Percentiles rank a stretch among this genome's conserved stretches.
Conservation (phyloP, 371 early-diverging fungal genomes). For the Mortierella polycephala region DNA sequence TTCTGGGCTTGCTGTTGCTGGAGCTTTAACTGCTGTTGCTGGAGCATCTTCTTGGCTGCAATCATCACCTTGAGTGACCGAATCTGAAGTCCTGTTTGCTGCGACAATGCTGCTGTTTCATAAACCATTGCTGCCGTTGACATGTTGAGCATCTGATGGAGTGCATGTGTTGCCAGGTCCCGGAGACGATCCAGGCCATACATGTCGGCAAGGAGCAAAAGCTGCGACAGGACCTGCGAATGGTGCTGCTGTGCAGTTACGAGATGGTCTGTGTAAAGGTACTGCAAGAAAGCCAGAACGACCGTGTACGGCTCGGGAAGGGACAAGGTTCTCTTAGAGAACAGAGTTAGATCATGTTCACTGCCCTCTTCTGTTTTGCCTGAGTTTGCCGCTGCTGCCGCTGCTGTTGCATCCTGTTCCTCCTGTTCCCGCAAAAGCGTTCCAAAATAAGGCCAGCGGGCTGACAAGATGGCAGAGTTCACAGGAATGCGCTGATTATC, state of each 20-base stretch:
- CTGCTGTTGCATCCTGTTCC: conserved; percentile 27
- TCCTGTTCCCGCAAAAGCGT: conserved; percentile 56
- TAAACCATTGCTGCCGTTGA: conserved; percentile 77
- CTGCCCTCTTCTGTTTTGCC: conserved; percentile 11
- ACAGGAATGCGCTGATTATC: conserved; percentile 71
- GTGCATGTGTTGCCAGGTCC: conserved; percentile 69
- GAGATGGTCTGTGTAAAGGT: conserved; percentile 79
- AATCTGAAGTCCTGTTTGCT: conserved; percentile 69
- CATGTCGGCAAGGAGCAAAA: conserved; percentile 71
- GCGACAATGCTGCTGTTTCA: conserved; percentile 69
- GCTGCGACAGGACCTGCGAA: conserved; percentile 69
- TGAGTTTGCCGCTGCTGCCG: conserved; percentile 15
- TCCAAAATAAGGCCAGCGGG: conserved; percentile 76
- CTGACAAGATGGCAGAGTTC: conserved; percentile 72
- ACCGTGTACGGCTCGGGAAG: conserved; percentile 75
- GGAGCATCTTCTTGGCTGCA: conserved; percentile 67
- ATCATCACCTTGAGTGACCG: conserved; percentile 73
- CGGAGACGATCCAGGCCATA: conserved; percentile 68
- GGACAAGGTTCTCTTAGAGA: conserved; percentile 56
- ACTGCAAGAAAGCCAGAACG: conserved; percentile 75
- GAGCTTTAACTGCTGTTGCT: conserved; percentile 63
- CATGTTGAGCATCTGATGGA: conserved; percentile 75
- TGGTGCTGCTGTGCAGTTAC: conserved; percentile 73
- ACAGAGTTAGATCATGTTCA: conserved; percentile 45
- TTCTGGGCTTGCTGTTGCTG: conserved; percentile 55